phyloP scores from a whole-genome alignment of 2,329 filamentous ascomycete species.

The Aspergillus japonicus region DNA sequence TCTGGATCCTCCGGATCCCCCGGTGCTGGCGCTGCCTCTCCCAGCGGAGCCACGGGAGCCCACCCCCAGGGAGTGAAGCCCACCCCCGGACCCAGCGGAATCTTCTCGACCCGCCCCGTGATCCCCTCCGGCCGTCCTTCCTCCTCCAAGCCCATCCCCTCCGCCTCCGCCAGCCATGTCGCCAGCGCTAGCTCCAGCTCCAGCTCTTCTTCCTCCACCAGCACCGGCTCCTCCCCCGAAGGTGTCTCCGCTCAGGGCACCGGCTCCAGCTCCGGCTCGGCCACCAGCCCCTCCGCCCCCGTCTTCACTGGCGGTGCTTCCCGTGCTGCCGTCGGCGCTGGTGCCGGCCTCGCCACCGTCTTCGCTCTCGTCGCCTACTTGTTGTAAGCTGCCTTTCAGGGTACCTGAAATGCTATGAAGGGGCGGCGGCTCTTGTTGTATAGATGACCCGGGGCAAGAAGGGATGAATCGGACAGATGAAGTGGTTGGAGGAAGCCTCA shows the following conservation, averaged over 20 bases:
- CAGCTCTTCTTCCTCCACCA: slow-evolving; percentile 17
- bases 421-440: background rate
- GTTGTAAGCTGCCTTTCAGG: slow-evolving; percentile 35
- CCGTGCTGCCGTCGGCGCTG: slow-evolving; percentile 48
- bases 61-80: slow-evolving; percentile 11
- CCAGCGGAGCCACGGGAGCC: background rate
- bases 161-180: slow-evolving; percentile 16
- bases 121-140: slow-evolving; percentile 13
- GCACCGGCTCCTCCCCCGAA: slow-evolving; percentile 7
- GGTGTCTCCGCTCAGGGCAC: slow-evolving; percentile 16
- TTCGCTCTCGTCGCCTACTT: slow-evolving; percentile 52
- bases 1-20: background rate
- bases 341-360: slow-evolving; percentile 54
- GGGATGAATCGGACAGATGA: background rate
- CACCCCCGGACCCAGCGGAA: slow-evolving; percentile 16
- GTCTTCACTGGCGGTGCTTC: slow-evolving; percentile 54
- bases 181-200: slow-evolving; percentile 13
- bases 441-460: background rate
- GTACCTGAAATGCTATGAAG: background rate
- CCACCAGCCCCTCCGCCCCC: slow-evolving; percentile 30
- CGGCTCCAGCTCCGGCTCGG: slow-evolving; percentile 14
- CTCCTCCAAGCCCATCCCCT: slow-evolving; percentile 16
- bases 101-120: slow-evolving; percentile 9
- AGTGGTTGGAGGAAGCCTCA: background rate
- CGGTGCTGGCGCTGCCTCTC: background rate